A percentile compares a stretch with the other conserved stretches of the same genome.
phyloP scores from a whole-genome alignment of 768 basidiomycete genomes.

The Suillus sp. region DNA sequence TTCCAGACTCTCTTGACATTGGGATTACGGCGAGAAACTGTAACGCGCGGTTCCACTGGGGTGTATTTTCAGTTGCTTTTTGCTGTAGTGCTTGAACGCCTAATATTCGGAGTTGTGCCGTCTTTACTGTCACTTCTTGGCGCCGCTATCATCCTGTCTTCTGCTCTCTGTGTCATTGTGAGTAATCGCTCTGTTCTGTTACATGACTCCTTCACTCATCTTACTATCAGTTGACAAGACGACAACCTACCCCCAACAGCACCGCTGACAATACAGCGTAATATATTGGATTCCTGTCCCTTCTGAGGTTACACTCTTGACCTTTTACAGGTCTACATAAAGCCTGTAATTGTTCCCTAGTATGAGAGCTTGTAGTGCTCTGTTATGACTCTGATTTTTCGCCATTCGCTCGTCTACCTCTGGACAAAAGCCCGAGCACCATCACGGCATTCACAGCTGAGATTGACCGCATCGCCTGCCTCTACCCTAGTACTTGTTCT shows the following conservation, averaged over 20 bases:
- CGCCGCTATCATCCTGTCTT: conserved; percentile 60
- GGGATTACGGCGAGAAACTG: conserved; percentile 67
- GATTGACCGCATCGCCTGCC: neutral
- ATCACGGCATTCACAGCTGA: neutral
- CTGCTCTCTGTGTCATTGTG: conserved; percentile 69
- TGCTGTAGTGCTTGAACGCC: conserved; percentile 61
- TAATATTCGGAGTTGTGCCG: conserved; percentile 63
- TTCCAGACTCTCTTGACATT: conserved; percentile 54
- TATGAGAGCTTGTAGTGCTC: neutral
- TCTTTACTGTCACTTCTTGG: conserved; percentile 63
- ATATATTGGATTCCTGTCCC: neutral
- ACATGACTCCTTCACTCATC: neutral
- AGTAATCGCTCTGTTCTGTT: conserved; percentile 21
- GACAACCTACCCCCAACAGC: neutral
- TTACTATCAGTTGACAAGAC: neutral
- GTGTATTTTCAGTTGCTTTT: conserved; percentile 67
- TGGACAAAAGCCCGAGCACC: neutral
- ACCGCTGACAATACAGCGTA: neutral
- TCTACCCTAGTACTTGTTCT: neutral
- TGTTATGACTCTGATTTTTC: neutral
- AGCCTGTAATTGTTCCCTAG: neutral
- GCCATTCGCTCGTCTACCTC: neutral
- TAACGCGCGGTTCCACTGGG: conserved; percentile 60
- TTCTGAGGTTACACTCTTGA: neutral
- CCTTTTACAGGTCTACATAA: neutral